Percentiles rank a stretch among this genome's conserved stretches.
These are phyloP conservation scores for Leishmania arabica DNA, from an alignment of 208 protist genomes.

Conservation along the genomic window DNA sequence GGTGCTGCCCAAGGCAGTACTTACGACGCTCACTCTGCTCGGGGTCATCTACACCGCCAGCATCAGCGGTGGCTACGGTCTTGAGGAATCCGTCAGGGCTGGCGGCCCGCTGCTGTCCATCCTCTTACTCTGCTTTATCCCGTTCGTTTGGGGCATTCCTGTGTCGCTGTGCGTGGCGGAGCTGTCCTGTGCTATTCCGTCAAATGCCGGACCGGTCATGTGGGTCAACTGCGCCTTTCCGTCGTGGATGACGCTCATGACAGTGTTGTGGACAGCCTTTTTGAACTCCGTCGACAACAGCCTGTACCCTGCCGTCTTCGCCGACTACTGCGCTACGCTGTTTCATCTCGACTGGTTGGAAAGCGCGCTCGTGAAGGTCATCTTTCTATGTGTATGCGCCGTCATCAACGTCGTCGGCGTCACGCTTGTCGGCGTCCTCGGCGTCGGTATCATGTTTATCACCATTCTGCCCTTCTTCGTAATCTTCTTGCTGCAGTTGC, in stretches of 20 bases:
- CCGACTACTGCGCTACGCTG: slow-evolving; percentile 81
- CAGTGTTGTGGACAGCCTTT: slow-evolving; percentile 84
- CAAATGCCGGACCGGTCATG: slow-evolving; percentile 91
- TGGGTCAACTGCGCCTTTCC: slow-evolving; percentile 91
- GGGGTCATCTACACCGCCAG: slow-evolving; percentile 90
- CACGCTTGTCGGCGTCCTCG: slow-evolving; percentile 70
- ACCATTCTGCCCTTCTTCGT: slow-evolving; percentile 89
- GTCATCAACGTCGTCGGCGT: slow-evolving; percentile 83
- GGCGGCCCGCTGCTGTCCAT: slow-evolving; percentile 88
- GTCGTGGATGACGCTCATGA: slow-evolving; percentile 81
- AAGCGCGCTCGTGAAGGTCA: slow-evolving; percentile 68
- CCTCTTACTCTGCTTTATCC: slow-evolving; percentile 82
- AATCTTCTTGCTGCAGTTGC: slow-evolving; percentile 85
- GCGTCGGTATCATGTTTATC: slow-evolving; percentile 81
- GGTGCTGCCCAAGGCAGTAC: slow-evolving; percentile 63
- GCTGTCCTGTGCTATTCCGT: slow-evolving; percentile 84
- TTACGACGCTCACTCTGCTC: slow-evolving; percentile 85
- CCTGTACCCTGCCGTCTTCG: slow-evolving; percentile 86
- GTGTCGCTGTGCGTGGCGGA: slow-evolving; percentile 89
- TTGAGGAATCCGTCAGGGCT: slow-evolving; percentile 88
- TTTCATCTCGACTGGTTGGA: slow-evolving; percentile 54
- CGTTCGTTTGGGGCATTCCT: slow-evolving; percentile 88
- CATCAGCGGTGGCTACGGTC: slow-evolving; percentile 89
- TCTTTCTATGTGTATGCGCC: slow-evolving; percentile 68
- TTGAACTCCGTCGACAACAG: slow-evolving; percentile 91